A percentile compares a stretch with the other conserved stretches of the same genome.
phyloP scores from a whole-genome alignment of 345 rosid genomes.

The Hypericum androsaemum region DNA sequence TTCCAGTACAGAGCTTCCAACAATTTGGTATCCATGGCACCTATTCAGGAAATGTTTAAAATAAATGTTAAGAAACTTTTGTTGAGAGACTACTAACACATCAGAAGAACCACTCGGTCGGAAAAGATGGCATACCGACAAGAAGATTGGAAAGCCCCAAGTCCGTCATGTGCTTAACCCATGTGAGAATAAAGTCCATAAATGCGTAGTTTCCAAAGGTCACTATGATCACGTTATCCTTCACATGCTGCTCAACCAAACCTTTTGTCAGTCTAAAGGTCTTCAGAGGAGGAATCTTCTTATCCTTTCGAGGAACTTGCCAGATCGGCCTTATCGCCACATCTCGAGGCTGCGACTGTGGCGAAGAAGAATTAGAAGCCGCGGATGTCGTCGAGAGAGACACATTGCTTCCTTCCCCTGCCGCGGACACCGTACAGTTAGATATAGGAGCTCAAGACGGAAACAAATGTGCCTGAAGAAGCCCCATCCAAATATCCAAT shows the following conservation, averaged over 20 bases:
- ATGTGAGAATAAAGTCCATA: conserved; percentile 92
- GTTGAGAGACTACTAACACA: background rate
- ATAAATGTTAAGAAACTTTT: background rate
- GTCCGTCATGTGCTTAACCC: conserved; percentile 91
- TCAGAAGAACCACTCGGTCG: background rate
- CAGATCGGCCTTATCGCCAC: conserved; percentile 42
- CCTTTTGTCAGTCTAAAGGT: conserved; percentile 60
- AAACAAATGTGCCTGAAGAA: too few species aligned
- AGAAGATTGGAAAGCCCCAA: conserved; percentile 73
- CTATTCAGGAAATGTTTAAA: conserved; percentile 24
- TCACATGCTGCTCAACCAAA: conserved; percentile 54
- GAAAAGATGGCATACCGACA: conserved; percentile 47
- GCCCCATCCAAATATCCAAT: too few species aligned
- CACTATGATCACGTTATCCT: conserved; percentile 66
- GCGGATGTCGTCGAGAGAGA: conserved; percentile 24
- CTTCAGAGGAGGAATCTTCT: conserved; percentile 76
- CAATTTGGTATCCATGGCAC: conserved; percentile 92
- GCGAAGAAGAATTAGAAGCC: conserved; percentile 15
- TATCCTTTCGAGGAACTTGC: conserved; percentile 51
- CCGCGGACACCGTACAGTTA: background rate
- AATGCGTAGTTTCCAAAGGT: conserved; percentile 93
- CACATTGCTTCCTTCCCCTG: conserved; percentile 31
- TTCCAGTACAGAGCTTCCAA: conserved; percentile 92
- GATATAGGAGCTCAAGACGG: too few species aligned
- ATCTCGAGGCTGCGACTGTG: conserved; percentile 21